Evolutionary conservation across 1,284 basidiomycete species (phyloP).

Genomic region (Ustilago vetiveriae): DNA sequence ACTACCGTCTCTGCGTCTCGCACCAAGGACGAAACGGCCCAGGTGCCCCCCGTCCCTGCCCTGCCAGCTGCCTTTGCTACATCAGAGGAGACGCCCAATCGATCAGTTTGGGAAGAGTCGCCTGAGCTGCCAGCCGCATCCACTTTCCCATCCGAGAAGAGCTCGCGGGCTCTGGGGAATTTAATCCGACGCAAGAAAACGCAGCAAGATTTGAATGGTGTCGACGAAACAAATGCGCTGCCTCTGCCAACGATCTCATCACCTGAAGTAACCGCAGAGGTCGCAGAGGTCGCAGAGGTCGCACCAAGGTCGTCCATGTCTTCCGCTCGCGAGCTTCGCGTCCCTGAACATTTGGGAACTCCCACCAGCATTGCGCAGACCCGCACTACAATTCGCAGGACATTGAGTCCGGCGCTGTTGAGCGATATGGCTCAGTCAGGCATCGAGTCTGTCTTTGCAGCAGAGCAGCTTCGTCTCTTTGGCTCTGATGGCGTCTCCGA

Average conservation of each 20-base stretch:
- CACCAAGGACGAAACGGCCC: constrained; percentile 11
- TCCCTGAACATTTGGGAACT: not conserved
- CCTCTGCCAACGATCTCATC: constrained; percentile 19
- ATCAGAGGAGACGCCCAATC: constrained; percentile 4
- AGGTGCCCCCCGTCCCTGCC: constrained; percentile 19
- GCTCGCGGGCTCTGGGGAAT: constrained; percentile 15
- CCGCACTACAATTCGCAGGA: constrained; percentile 39
- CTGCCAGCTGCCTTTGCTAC: constrained; percentile 15
- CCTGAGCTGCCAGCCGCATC: constrained; percentile 8
- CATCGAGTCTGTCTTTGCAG: constrained; percentile 5
- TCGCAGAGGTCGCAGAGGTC: constrained; percentile 13
- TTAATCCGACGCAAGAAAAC: constrained; percentile 25
- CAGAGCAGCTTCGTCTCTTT: not conserved
- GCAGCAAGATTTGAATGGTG: constrained; percentile 11
- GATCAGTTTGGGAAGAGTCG: constrained; percentile 34
- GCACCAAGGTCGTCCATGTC: constrained; percentile 36
- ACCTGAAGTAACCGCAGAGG: constrained; percentile 14
- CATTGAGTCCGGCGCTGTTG: constrained; percentile 38
- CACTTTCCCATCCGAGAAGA: constrained; percentile 25
- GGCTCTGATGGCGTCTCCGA: too few relatives aligned
- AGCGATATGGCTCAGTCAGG: constrained; percentile 18
- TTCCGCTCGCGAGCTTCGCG: constrained; percentile 23
- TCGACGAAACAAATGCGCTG: constrained; percentile 17
- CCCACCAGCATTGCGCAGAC: constrained; percentile 7
- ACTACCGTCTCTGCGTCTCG: constrained; percentile 25